Conservation (phyloP, 768 basidiomycete species). For the Dacryopinax spathularia region DNA sequence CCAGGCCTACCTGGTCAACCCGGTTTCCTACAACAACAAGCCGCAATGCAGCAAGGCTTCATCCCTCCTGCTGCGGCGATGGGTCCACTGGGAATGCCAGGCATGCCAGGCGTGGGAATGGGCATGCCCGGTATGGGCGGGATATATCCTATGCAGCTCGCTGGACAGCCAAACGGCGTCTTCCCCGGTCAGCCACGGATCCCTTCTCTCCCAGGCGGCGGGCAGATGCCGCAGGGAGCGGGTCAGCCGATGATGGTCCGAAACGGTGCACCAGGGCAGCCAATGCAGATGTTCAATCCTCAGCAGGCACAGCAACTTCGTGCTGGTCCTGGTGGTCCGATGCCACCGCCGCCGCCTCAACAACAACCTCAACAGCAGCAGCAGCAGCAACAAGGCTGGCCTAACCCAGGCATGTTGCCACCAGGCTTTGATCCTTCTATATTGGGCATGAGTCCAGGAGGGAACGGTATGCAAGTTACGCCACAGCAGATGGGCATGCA, state of each 20-base stretch:
- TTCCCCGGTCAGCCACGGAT: background rate
- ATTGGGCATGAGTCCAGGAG: background rate
- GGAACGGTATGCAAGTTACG: background rate
- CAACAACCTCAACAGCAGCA: no score
- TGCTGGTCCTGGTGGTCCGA: no score
- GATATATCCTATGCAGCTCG: background rate
- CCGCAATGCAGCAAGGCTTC: background rate
- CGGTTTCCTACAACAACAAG: background rate
- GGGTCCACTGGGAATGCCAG: background rate
- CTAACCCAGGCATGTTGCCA: background rate
- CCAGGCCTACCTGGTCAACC: background rate
- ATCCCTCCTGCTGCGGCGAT: no score
- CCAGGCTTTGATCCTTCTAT: background rate
- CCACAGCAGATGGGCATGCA: background rate
- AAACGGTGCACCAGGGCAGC: background rate
- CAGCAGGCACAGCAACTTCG: no score
- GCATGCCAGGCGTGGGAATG: no score
- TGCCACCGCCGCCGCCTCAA: no score
- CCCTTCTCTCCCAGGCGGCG: background rate
- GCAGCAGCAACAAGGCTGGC: background rate
- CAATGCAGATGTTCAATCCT: no score
- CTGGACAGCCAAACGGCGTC: background rate
- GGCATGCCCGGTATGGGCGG: no score
- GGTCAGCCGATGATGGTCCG: background rate
- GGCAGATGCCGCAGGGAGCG: background rate